Percentiles rank a stretch among this genome's conserved stretches.
Conservation (phyloP, 768 basidiomycete species). For the Naganishia vishniacii region DNA sequence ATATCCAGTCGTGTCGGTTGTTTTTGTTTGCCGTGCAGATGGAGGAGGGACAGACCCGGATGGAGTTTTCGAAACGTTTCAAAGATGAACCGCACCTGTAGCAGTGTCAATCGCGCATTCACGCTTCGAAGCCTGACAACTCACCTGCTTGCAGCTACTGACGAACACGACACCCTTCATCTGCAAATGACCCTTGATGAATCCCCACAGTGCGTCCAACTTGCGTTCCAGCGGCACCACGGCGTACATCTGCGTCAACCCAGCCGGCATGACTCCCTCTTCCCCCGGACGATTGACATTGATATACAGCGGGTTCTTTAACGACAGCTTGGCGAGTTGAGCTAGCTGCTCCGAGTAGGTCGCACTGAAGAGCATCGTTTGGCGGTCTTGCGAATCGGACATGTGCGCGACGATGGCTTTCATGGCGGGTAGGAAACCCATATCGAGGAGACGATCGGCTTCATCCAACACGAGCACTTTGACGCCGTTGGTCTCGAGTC, state of each 20-base stretch:
- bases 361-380: slow-evolving; percentile 93
- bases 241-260: slow-evolving; percentile 82
- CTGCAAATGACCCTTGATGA: slow-evolving; percentile 88
- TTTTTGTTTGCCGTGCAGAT: slow-evolving; percentile 94
- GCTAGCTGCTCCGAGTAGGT: slow-evolving; percentile 80
- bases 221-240: slow-evolving; percentile 78
- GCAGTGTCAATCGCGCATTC: slow-evolving; percentile 1
- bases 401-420: slow-evolving; percentile 88
- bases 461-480: slow-evolving; percentile 92
- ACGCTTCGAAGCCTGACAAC: slow-evolving; percentile 13
- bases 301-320: slow-evolving; percentile 71
- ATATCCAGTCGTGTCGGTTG: slow-evolving; percentile 78
- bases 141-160: slow-evolving; percentile 85
- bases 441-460: slow-evolving; percentile 91
- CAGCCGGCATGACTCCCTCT: slow-evolving; percentile 59
- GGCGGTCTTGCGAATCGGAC: slow-evolving; percentile 58
- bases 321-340: slow-evolving; percentile 67
- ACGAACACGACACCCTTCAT: slow-evolving; percentile 88
- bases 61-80: slow-evolving; percentile 95
- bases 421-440: slow-evolving; percentile 86
- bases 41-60: slow-evolving; percentile 85
- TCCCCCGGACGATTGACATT: slow-evolving; percentile 53
- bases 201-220: slow-evolving; percentile 84
- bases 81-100: slow-evolving; percentile 76
- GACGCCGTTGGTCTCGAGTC: slow-evolving; percentile 85